Evolutionary conservation across 169 alveolate species (phyloP).

Genomic region (Plasmodium relictum): DNA sequence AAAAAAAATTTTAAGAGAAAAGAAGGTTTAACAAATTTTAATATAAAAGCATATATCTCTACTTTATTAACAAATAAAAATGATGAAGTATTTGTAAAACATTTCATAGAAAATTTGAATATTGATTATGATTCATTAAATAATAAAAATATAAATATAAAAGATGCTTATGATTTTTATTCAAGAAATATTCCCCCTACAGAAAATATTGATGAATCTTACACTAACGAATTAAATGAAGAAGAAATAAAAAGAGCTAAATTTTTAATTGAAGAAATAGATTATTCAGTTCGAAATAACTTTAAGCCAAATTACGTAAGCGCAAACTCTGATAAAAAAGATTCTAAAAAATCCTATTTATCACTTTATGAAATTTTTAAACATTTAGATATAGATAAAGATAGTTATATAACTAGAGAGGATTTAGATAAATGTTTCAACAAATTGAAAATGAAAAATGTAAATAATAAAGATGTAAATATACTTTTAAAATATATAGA

Average conservation of each 20-base stretch:
- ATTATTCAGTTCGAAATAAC: slow-evolving; percentile 63
- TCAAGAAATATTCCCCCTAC: slow-evolving; percentile 67
- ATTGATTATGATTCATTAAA: slow-evolving; percentile 36
- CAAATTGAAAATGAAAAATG: slow-evolving; percentile 52
- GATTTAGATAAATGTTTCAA: slow-evolving; percentile 52
- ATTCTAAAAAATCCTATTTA: slow-evolving; percentile 35
- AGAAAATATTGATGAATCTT: slow-evolving; percentile 13
- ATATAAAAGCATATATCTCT: slow-evolving; percentile 63
- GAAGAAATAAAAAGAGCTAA: slow-evolving; percentile 68
- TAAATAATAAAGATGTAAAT: slow-evolving; percentile 47
- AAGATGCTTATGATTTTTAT: slow-evolving; percentile 73
- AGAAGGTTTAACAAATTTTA: slow-evolving; percentile 56
- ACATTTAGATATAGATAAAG: slow-evolving; percentile 63
- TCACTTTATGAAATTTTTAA: slow-evolving; percentile 70
- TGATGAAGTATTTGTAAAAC: slow-evolving; percentile 38
- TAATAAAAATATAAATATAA: slow-evolving; percentile 31
- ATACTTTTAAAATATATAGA: slow-evolving; percentile 68
- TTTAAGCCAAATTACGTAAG: slow-evolving; percentile 36
- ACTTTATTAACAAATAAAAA: slow-evolving; percentile 58
- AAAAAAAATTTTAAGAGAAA: slow-evolving; percentile 9
- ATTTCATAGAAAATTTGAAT: slow-evolving; percentile 42
- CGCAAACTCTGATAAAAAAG: slow-evolving; percentile 2
- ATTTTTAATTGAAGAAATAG: slow-evolving; percentile 73
- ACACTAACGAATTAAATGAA: slow-evolving; percentile 31
- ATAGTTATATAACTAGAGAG: slow-evolving; percentile 72